Evolutionary conservation across 1,139 yeast genomes (phyloP), one percentile per base, ranked within the genome.

Genomic region (Lodderomyces orthopsilosis): DNA sequence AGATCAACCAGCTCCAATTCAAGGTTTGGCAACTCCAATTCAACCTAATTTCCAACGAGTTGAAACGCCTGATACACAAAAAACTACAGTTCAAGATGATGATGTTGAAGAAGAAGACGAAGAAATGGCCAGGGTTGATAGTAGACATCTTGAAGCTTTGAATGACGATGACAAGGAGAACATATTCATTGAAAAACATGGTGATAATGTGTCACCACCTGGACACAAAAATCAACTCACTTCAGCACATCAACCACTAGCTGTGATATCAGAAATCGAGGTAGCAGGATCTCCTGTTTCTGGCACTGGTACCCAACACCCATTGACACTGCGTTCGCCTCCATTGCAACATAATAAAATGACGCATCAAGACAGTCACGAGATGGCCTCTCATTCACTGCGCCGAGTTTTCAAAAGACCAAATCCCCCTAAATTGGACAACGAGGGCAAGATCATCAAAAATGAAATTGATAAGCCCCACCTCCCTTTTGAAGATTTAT

Each of bases 21-120:
- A 43, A 14, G 55, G 58, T 12, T 55, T 68, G 47, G 66, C 70
- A 1, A 72, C 77, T 1, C 77, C 77, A 5, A 62, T 70, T 4
- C 74, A 71, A 47, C 56, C 66, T 5, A 54, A 30, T 47, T 35
- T 13, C 54, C 53, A 34, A 46, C 54, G 56, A 18, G 46, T 54
- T 4, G 76, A 70, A 41, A 73, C 78, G 1, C 78, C 78, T 1
- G 78, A 74, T 47, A 73, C 78, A 17, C 77, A 73, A 51, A 52
- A 71, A 35, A 73, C 78, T 0, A 72, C 77, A 1, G 59, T 72
- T 8, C 75, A 72, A 52, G 74, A 69, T 17, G 74, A 68, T 39
- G 75, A 67, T 24, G 63, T 57, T 46, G 67, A 61, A 37, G 66
- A 66, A 24, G 68, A 62, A 12, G 68, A 62, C 24, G 41, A 38